Evolutionary conservation across 192 early-diverging fungal genomes (phyloP), one percentile per base, ranked within the genome.

Genomic region (Backusella macrospora): DNA sequence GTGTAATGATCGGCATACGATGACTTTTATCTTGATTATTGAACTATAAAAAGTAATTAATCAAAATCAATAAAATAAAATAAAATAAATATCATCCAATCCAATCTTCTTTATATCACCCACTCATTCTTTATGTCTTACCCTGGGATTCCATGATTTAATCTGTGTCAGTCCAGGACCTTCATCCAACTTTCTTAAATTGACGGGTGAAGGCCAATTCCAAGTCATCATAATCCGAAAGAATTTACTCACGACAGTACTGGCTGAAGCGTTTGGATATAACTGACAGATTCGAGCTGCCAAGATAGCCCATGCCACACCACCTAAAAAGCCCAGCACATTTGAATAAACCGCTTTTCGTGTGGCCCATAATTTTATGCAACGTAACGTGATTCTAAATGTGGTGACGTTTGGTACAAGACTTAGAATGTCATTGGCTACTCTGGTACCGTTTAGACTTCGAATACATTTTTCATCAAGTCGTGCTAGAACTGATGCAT

Each of bases 391-490:
- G 23, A 75, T 83, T 55, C 90, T 72, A 74, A 92, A 92, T 5
- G 84, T 77, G 21, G 84, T 80, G 2, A 90, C 81, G 70, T 91
- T 85, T 21, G 91, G 90, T 15, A 92, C 90, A 6, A 91, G 78
- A 0, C 75, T 67, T 45, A 92, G 48, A 43, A 92, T 90, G 34
- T 89, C 88, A 43, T 88, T 86, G 5, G 91, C 90, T 0, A 90
- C 90, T 29, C 91, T 86, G 13, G 88, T 89, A 4, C 94, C 96
- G 81, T 99, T 99, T 43, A 98, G 80, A 72, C 91, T 93, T 9
- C 96, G 91, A 62, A 97, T 88, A 73, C 89, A 89, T 0, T 82
- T 74, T 62, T 94, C 92, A 72, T 97, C 94, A 47, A 99, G 80
- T 70, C 89, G 88, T 66, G 90, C 81, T 68, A 98, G 80, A 5